Conservation (phyloP, 2,329 filamentous ascomycete genomes). For the Byssochlamys sp. region DNA sequence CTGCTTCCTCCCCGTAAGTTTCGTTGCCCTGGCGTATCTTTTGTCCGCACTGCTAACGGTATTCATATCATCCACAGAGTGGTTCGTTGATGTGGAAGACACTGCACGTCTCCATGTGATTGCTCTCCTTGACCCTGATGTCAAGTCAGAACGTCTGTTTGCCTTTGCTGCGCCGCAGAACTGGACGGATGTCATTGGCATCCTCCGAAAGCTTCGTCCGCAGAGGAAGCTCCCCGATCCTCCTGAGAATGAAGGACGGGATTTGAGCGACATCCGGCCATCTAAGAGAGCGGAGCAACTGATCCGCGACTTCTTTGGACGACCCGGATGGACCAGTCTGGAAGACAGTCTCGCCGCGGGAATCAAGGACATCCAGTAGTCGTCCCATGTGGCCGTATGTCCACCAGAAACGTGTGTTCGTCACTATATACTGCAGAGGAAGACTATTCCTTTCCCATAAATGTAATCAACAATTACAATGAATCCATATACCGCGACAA, state of each 20-base stretch:
- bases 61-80: slow-evolving; percentile 18
- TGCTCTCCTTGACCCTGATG: slow-evolving; percentile 37
- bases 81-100: slow-evolving; percentile 39
- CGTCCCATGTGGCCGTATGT: not conserved
- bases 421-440: too few species aligned
- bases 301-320: slow-evolving; percentile 18
- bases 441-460: too few species aligned
- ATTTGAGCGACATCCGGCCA: slow-evolving; percentile 15
- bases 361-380: not conserved
- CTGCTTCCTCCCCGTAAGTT: not conserved
- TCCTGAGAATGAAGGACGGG: slow-evolving; percentile 13
- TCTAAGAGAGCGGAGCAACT: slow-evolving; percentile 18
- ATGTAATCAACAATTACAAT: too few species aligned
- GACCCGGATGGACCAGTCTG: slow-evolving; percentile 18
- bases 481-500: too few species aligned
- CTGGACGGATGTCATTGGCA: slow-evolving; percentile 34
- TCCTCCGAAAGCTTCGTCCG: slow-evolving; percentile 33
- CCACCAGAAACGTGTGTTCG: too few species aligned
- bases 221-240: slow-evolving; percentile 25
- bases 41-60: not conserved
- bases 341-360: slow-evolving; percentile 11
- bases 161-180: slow-evolving; percentile 41
- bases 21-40: not conserved
- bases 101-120: slow-evolving; percentile 44
- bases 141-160: slow-evolving; percentile 44